Base-by-base conservation (phyloP, 108 stramenopile species). In the Cyclotella choctawhatcheeana region DNA sequence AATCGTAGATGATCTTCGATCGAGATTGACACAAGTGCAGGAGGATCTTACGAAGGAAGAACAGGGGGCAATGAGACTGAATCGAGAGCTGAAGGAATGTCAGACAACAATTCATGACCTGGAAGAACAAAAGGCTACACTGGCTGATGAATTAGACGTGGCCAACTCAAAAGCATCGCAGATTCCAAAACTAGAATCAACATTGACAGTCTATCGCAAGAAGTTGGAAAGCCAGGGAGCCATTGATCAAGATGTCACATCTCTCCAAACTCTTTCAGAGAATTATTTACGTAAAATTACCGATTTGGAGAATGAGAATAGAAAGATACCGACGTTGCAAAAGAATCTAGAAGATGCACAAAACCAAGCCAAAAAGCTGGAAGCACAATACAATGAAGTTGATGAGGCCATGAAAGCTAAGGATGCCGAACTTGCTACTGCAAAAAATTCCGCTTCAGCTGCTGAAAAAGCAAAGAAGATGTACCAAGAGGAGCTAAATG, bases 81-180 rank as follows among this genome's bases (percentile, higher is more conserved):
- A 89, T 5, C 71, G 67, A 3, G 82, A 73, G 10, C 83, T 90
- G 16, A 88, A 92, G 29, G 89, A 89, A 52, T 73, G 76, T 14
- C 88, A 88, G 66, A 64, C 84, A 8, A 81, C 84, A 37, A 82
- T 90, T 31, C 71, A 59, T 40, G 89, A 90, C 34, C 69, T 89
- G 76, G 79, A 81, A 51, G 89, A 90, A 34, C 80, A 86, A 66
- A 89, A 82, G 62, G 87, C 89, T 31, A 82, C 88, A 32, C 80
- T 94, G 32, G 93, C 86, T 17, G 93, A 94, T 67, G 93, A 94
- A 34, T 68, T 94, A 58, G 93, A 94, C 62, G 88, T 92, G 56
- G 91, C 87, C 17, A 83, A 84, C 43, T 84, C 89, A 31, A 92
- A 91, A 78, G 89, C 85, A 13, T 78, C 62, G n/a, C 93, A 94